Conservation (phyloP, 768 basidiomycete species). For the Trametopsis cervina region DNA sequence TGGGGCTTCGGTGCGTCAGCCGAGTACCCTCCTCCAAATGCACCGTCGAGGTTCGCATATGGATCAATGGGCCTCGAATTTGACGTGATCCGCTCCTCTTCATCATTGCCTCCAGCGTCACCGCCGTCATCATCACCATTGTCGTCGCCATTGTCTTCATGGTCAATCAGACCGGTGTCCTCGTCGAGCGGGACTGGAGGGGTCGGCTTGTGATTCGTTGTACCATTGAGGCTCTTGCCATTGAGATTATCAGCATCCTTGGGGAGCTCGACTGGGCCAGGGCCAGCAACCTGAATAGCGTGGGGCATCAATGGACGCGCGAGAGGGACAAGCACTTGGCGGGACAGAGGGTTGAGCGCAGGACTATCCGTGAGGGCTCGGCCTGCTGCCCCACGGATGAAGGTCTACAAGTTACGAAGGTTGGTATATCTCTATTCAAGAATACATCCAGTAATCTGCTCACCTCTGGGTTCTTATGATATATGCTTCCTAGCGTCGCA, state of each 20-base stretch:
- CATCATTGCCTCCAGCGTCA: constrained; percentile 34
- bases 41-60: constrained; percentile 75
- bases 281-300: constrained; percentile 48
- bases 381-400: constrained; percentile 85
- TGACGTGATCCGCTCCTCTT: constrained; percentile 30
- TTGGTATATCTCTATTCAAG: not conserved
- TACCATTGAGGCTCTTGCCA: constrained; percentile 17
- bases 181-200: constrained; percentile 15
- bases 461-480: constrained; percentile 96
- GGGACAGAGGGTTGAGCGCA: constrained; percentile 79
- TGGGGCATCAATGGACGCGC: constrained; percentile 39
- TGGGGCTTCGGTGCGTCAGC: constrained; percentile 70
- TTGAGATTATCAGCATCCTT: constrained; percentile 9
- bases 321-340: constrained; percentile 60
- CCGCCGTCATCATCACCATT: constrained; percentile 28
- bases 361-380: constrained; percentile 83
- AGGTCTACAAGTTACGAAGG: constrained; percentile 78
- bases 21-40: constrained; percentile 52
- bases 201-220: constrained; percentile 15
- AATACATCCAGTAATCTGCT: constrained; percentile 18
- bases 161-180: constrained; percentile 9
- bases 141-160: constrained; percentile 19
- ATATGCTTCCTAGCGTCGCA: constrained; percentile 90
- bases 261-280: constrained; percentile 50
- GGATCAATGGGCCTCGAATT: constrained; percentile 44